These are phyloP conservation scores for Phialophora macrospora DNA, from an alignment of 2,329 filamentous ascomycete genomes.

Conservation along the genomic window DNA sequence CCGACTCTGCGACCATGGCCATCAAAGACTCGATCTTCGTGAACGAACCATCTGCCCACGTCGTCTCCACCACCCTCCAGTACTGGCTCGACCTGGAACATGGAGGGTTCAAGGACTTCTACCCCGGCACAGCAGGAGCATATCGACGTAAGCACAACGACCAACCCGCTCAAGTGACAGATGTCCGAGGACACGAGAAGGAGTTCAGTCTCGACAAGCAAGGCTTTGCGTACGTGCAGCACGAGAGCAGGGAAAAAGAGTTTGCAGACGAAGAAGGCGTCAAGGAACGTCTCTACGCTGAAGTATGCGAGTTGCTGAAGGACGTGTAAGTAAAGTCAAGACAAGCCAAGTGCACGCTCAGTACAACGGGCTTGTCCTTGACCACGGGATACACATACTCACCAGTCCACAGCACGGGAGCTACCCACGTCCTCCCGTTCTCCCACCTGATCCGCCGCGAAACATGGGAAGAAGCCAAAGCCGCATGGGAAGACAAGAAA, in stretches of 20 bases:
- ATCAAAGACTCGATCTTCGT: conserved; percentile 13
- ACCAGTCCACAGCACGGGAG: conserved; percentile 18
- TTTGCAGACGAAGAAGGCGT: conserved; percentile 50
- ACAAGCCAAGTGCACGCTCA: not conserved
- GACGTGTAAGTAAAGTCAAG: conserved; percentile 36
- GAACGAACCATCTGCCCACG: not conserved
- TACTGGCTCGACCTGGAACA: conserved; percentile 17
- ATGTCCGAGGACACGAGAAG: conserved; percentile 27
- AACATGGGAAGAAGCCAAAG: conserved; percentile 5
- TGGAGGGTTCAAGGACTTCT: conserved; percentile 12
- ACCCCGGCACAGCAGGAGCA: conserved; percentile 10
- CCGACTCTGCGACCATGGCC: conserved; percentile 3
- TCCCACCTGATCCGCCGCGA: conserved; percentile 19
- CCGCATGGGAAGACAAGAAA: conserved; percentile 46
- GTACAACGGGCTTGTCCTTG: not conserved
- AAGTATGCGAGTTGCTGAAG: conserved; percentile 53
- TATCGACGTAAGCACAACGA: conserved; percentile 9
- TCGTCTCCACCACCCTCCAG: conserved; percentile 6
- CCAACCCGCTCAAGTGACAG: conserved; percentile 1
- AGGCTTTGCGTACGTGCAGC: conserved; percentile 53
- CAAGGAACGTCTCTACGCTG: conserved; percentile 50
- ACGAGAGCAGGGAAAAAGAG: conserved; percentile 47
- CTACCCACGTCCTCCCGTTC: conserved; percentile 14
- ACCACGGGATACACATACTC: not conserved
- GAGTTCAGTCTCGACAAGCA: conserved; percentile 53